A percentile compares a stretch with the other conserved stretches of the same genome.
Evolutionary conservation across 2,329 filamentous ascomycete species (phyloP).

Genomic region (Monilinia aucupariae): DNA sequence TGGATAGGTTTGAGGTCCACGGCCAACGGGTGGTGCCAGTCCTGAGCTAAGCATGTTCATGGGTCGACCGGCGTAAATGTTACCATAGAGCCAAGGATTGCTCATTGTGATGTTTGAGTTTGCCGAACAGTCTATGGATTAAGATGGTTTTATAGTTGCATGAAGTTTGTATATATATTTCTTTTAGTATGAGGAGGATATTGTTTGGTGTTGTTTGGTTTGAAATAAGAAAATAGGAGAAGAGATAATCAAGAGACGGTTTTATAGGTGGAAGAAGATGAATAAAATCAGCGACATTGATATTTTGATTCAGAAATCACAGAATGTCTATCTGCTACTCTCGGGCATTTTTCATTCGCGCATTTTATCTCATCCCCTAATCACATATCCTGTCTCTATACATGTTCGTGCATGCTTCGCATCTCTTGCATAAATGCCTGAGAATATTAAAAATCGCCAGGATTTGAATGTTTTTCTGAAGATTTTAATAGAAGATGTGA

Average conservation of each 20-base stretch:
- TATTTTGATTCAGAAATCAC: not conserved
- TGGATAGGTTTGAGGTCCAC: not conserved
- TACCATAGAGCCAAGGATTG: not conserved
- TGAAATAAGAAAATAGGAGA: not conserved
- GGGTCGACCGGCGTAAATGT: no score
- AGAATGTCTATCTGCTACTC: not conserved
- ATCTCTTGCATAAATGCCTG: no score
- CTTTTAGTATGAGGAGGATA: no score
- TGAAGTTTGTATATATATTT: not conserved
- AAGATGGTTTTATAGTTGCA: not conserved
- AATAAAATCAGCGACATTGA: not conserved
- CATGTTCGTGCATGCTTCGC: no score
- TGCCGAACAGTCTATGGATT: not conserved
- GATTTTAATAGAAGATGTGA: no score
- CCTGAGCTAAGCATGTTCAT: not conserved
- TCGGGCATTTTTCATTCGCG: not conserved
- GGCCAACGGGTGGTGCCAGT: not conserved
- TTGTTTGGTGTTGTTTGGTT: not conserved
- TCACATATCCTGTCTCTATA: no score
- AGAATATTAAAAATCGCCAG: no score
- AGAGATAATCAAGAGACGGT: not conserved
- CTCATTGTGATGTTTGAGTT: not conserved
- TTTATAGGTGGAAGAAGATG: not conserved
- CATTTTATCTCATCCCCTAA: not conserved
- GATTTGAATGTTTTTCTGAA: no score